phyloP scores from a whole-genome alignment of 345 rosid genomes.

The Brassica juncea region DNA sequence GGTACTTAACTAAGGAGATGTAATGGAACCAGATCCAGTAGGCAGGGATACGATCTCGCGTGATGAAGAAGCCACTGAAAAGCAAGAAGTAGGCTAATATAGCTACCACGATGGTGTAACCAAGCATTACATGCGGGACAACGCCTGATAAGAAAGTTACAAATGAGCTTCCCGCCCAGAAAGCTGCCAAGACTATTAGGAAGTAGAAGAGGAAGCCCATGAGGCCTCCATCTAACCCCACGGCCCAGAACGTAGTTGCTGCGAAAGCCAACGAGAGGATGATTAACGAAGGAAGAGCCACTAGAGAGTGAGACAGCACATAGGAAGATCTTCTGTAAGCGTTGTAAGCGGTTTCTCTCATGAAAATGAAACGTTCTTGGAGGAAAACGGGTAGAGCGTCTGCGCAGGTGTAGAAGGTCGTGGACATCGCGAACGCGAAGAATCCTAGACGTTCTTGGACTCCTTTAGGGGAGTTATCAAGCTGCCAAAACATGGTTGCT shows the following conservation, averaged over 20 bases:
- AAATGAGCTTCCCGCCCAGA: conserved; percentile 41
- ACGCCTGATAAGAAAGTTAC: conserved; percentile 54
- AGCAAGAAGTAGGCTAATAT: conserved; percentile 52
- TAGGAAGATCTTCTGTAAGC: conserved; percentile 56
- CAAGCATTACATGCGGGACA: conserved; percentile 48
- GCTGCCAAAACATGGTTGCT: conserved; percentile 42
- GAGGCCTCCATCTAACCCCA: conserved; percentile 54
- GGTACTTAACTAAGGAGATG: conserved; percentile 44
- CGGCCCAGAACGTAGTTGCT: conserved; percentile 51
- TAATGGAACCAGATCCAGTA: conserved; percentile 52
- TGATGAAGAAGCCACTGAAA: conserved; percentile 44
- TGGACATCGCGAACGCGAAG: conserved; percentile 51
- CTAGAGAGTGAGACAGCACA: conserved; percentile 51
- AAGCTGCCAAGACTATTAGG: conserved; percentile 45
- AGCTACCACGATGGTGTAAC: conserved; percentile 57
- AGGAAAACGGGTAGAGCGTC: conserved; percentile 55
- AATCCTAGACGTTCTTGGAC: conserved; percentile 48
- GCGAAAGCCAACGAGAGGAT: conserved; percentile 49
- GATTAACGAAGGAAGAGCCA: conserved; percentile 49
- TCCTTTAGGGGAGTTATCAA: conserved; percentile 49
- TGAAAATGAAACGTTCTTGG: conserved; percentile 55
- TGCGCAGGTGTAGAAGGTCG: conserved; percentile 51
- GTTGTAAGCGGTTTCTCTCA: conserved; percentile 61
- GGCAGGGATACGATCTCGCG: conserved; percentile 39
- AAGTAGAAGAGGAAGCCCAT: conserved; percentile 53